Conservation (phyloP, 2,329 filamentous ascomycete genomes). For the Lecanicillium sp. region DNA sequence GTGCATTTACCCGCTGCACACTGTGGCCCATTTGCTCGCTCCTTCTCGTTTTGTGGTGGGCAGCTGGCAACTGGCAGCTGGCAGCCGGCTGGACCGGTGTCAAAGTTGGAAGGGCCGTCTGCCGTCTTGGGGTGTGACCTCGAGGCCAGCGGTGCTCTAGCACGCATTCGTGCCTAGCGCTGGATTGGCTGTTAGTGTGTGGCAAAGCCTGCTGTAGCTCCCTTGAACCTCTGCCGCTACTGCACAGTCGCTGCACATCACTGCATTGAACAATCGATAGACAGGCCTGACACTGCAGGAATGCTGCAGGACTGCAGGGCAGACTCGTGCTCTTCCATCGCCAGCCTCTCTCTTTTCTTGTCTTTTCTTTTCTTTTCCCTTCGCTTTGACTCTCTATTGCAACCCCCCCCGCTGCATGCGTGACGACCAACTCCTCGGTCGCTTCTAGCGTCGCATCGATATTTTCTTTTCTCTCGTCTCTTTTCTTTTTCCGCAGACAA, state of each 20-base stretch:
- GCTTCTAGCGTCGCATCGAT: neutral
- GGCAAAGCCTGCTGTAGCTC: too few relatives aligned
- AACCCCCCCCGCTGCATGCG: neutral
- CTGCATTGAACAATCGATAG: too few relatives aligned
- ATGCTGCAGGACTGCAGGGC: too few relatives aligned
- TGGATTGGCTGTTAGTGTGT: neutral
- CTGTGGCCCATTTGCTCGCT: neutral
- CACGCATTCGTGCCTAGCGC: neutral
- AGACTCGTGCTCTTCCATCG: too few relatives aligned
- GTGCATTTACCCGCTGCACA: neutral
- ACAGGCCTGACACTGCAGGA: too few relatives aligned
- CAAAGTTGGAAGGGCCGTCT: too few relatives aligned
- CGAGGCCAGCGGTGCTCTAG: too few relatives aligned
- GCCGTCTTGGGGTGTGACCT: too few relatives aligned
- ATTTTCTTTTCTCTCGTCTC: neutral
- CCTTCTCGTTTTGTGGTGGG: neutral
- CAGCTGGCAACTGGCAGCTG: too few relatives aligned
- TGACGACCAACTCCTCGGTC: neutral
- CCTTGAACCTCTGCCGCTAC: neutral
- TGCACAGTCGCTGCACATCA: neutral
- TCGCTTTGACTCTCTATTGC: slow-evolving; percentile 5
- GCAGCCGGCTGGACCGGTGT: too few relatives aligned
- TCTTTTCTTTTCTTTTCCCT: neutral
- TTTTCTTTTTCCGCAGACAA: slow-evolving; percentile 1
- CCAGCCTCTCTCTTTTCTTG: neutral